phyloP scores from a whole-genome alignment of 495 filamentous ascomycete species.

The Neurospora sp. region DNA sequence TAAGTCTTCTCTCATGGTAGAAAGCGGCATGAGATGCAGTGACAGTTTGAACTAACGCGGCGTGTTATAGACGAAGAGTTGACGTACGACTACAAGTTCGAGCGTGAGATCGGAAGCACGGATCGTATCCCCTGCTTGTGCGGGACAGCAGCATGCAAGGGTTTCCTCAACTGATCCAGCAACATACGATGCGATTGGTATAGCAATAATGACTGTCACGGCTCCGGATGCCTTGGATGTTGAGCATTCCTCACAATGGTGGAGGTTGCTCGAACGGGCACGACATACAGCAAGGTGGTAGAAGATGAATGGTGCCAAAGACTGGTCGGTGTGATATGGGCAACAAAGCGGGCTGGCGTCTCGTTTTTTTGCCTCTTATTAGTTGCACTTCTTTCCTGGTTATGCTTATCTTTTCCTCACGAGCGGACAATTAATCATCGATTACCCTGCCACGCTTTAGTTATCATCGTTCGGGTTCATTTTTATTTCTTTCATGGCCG shows the following conservation, averaged over 20 bases:
- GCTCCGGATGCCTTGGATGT: not conserved
- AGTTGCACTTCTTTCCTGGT: not conserved
- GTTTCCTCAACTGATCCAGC: conserved; percentile 78
- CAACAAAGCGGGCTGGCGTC: not conserved
- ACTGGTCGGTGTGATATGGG: not conserved
- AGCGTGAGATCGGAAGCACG: conserved; percentile 86
- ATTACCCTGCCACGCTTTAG: not conserved
- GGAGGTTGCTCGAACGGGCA: not conserved
- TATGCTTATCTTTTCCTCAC: not conserved
- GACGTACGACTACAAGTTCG: conserved; percentile 99
- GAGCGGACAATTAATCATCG: not conserved
- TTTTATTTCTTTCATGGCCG: not conserved
- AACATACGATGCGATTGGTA: not conserved
- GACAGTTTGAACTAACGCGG: conserved; percentile 33
- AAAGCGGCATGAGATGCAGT: not conserved
- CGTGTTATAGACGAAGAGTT: conserved; percentile 76
- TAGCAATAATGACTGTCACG: not conserved
- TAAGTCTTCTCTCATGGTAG: conserved; percentile 39
- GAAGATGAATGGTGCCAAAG: not conserved
- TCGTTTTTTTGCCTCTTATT: not conserved
- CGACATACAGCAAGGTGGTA: not conserved
- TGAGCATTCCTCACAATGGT: not conserved
- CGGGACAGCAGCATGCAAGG: conserved; percentile 91
- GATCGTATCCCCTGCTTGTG: conserved; percentile 97
- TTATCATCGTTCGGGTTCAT: not conserved